A percentile compares a stretch with the other conserved stretches of the same genome.
Conservation (phyloP, 2,329 filamentous ascomycete genomes). For the Aulographum hederae region DNA sequence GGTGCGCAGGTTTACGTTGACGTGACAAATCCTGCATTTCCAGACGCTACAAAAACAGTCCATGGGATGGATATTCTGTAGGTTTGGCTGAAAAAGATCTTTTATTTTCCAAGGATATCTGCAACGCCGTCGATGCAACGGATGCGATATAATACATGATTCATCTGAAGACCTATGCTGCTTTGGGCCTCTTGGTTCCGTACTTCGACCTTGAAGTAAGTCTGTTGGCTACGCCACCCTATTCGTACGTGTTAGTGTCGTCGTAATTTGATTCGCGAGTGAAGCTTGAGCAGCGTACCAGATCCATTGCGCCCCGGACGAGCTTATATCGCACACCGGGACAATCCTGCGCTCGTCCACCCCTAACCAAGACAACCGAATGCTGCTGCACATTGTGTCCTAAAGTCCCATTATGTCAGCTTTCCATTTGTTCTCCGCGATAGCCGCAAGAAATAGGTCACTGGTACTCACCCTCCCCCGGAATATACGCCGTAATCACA, state of each 20-base stretch:
- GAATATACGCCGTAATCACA: constrained; percentile 84
- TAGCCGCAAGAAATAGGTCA: background rate
- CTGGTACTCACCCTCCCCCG: constrained; percentile 51
- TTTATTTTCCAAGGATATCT: too few relatives aligned
- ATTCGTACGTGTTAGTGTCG: constrained; percentile 2
- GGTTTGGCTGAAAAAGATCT: too few relatives aligned
- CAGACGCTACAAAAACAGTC: too few relatives aligned
- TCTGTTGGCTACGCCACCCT: constrained; percentile 83
- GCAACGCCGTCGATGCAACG: too few relatives aligned
- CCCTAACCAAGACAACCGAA: constrained; percentile 88
- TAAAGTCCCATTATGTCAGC: constrained; percentile 12
- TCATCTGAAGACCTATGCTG: too few relatives aligned
- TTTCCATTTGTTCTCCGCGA: background rate
- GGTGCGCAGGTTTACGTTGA: too few relatives aligned
- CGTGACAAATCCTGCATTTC: too few relatives aligned
- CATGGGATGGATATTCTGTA: too few relatives aligned
- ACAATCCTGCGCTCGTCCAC: constrained; percentile 88
- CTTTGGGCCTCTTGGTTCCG: constrained; percentile 97
- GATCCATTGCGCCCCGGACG: constrained; percentile 76
- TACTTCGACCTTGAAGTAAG: constrained; percentile 85
- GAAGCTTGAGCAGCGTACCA: constrained; percentile 41
- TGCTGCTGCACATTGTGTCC: constrained; percentile 98
- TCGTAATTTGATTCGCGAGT: constrained; percentile 9
- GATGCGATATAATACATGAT: too few relatives aligned
- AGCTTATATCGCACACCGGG: constrained; percentile 94